Evolutionary conservation across 2,329 filamentous ascomycete genomes (phyloP), one percentile per base, ranked within the genome.

Genomic region (Calonectria crousiana): DNA sequence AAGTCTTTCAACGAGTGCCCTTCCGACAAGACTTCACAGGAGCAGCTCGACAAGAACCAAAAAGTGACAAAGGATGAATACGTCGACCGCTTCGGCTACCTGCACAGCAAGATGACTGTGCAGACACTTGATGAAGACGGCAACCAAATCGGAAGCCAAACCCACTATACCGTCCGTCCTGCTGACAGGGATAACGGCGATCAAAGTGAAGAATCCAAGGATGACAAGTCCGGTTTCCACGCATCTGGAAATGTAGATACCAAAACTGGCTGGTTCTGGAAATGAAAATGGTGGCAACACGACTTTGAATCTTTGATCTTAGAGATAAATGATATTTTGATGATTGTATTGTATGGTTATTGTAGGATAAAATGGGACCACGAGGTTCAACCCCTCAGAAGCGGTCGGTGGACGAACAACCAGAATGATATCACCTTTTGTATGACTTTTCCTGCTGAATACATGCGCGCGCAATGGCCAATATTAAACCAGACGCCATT

Each of bases 11-110:
- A 78, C 0, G 81, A 82, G 2, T 71, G 75, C 13, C 71, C 72
- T 2, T 67, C 72, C 8, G 72, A 78, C 20, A 71, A 75, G 23
- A 26, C 23, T 8, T 72, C 77, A 26, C 52, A 72, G 11, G 68
- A 76, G 38, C 67, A 71, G 23, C 67, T 73, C 28, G 71, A 79
- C 6, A 77, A 83, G 16, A 82, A 78, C 47, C 83, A 84, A 67
- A 82, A 84, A 32, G 81, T 85, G 32, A 81, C 82, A 2, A 85
- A 82, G 32, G 83, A 87, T 6, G 86, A 89, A 74, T 84, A 86
- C 66, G 83, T 87, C 6, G 87, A 89, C 77, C 76, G 80, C 10
- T 84, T 84, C 66, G 88, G 87, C 38, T 86, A 87, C 75, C 76
- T 84, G 16, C 87, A 88, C 72, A 84, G 82, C 67, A 87, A 85